Evolutionary conservation across 1,284 basidiomycete species (phyloP).

Genomic region (Albatrellus sp.): DNA sequence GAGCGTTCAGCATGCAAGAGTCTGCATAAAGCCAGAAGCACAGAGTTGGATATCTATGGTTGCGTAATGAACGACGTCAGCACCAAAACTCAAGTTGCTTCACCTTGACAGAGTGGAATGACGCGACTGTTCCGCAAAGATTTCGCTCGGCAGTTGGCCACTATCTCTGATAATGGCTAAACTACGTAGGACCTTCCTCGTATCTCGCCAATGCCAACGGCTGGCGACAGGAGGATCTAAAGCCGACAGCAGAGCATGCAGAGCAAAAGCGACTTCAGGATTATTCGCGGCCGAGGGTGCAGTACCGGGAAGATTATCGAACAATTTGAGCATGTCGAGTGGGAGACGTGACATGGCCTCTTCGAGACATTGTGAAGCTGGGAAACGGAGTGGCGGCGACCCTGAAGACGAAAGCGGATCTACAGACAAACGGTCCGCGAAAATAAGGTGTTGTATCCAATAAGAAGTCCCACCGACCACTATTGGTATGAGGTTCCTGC

Average conservation of each 20-base stretch:
- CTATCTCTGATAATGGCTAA: slow-evolving; percentile 73
- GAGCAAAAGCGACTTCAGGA: slow-evolving; percentile 39
- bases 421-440: slow-evolving; percentile 52
- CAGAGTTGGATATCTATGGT: slow-evolving; percentile 64
- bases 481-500: slow-evolving; percentile 61
- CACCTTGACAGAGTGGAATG: slow-evolving; percentile 36
- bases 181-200: slow-evolving; percentile 78
- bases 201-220: slow-evolving; percentile 94
- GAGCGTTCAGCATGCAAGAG: slow-evolving; percentile 44
- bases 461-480: slow-evolving; percentile 94
- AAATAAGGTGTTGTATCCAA: slow-evolving; percentile 90
- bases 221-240: slow-evolving; percentile 71
- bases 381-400: slow-evolving; percentile 10
- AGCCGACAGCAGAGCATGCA: slow-evolving; percentile 57
- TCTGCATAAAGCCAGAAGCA: slow-evolving; percentile 91
- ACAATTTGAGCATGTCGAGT: slow-evolving; percentile 34
- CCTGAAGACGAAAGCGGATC: slow-evolving; percentile 4
- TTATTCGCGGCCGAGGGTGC: slow-evolving; percentile 38
- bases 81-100: slow-evolving; percentile 4
- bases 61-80: background rate
- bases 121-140: slow-evolving; percentile 53
- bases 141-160: slow-evolving; percentile 55
- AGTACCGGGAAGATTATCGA: slow-evolving; percentile 38
- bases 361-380: slow-evolving; percentile 23
- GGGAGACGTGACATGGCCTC: slow-evolving; percentile 31